Evolutionary conservation across 768 basidiomycete genomes (phyloP).

Genomic region (Kondoa subrosea): DNA sequence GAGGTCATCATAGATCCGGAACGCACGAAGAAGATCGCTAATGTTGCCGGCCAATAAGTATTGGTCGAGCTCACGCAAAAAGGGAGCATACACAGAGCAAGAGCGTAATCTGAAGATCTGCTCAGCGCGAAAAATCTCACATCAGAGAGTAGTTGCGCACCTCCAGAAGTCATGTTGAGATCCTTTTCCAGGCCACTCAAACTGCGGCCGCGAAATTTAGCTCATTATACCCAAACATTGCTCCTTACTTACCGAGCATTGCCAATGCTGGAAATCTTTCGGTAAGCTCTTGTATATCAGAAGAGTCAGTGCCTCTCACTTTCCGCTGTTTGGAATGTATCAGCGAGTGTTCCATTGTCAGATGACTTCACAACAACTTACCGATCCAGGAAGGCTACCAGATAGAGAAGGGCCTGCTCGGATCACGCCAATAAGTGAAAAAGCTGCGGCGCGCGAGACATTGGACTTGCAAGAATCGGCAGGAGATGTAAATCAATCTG

Average conservation of each 20-base stretch:
- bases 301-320: background rate
- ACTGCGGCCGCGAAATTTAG: constrained; percentile 19
- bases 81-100: constrained; percentile 9
- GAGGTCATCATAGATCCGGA: too few relatives aligned
- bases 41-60: too few relatives aligned
- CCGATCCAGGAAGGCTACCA: background rate
- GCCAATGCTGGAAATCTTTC: background rate
- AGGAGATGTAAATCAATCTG: background rate
- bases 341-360: too few relatives aligned
- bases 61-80: constrained; percentile 13
- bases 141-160: too few relatives aligned
- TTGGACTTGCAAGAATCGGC: background rate
- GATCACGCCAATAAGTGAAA: background rate
- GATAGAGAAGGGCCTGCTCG: background rate
- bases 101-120: too few relatives aligned
- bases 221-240: too few relatives aligned
- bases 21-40: too few relatives aligned
- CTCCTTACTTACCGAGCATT: background rate
- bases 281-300: background rate
- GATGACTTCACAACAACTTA: too few relatives aligned
- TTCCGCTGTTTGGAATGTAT: too few relatives aligned
- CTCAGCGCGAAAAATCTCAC: too few relatives aligned
- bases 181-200: constrained; percentile 23
- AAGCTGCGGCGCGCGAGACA: too few relatives aligned
- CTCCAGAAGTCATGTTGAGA: constrained; percentile 19